Conservation (phyloP, 2,329 filamentous ascomycete genomes). For the Aspergillus ruber region DNA sequence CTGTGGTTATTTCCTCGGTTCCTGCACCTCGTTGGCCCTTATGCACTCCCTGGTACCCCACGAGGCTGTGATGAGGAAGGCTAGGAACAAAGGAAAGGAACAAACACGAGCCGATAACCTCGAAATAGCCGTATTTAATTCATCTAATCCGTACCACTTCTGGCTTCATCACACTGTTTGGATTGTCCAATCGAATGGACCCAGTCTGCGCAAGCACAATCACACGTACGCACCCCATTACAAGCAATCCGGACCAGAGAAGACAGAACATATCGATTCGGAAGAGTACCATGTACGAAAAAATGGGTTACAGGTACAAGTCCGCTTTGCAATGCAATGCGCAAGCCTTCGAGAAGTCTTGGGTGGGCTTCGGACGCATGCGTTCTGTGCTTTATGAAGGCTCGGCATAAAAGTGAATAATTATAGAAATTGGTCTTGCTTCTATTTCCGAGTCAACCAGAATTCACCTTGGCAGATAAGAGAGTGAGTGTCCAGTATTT, state of each 20-base stretch:
- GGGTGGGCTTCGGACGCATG: not conserved
- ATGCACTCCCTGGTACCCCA: not conserved
- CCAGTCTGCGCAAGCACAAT: not conserved
- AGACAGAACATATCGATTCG: not conserved
- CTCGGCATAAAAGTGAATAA: slow-evolving; percentile 6
- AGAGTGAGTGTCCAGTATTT: slow-evolving; percentile 4
- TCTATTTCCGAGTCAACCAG: not conserved
- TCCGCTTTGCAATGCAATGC: not conserved
- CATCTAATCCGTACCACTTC: too few species aligned
- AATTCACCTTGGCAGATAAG: slow-evolving; percentile 1
- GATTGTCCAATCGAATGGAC: not conserved
- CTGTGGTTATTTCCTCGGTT: not conserved
- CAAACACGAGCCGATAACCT: not conserved
- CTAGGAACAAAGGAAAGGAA: not conserved
- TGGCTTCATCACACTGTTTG: not conserved
- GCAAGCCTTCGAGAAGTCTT: not conserved
- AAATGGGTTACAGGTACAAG: not conserved
- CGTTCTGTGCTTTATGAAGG: not conserved
- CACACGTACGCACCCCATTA: not conserved
- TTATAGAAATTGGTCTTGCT: slow-evolving; percentile 10
- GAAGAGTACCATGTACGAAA: not conserved
- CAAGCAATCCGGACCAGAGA: not conserved
- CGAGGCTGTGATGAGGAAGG: not conserved
- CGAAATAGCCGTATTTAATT: not conserved
- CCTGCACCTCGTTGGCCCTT: not conserved